Conservation (phyloP, 257 asterid species). For the Scutellaria minor region DNA sequence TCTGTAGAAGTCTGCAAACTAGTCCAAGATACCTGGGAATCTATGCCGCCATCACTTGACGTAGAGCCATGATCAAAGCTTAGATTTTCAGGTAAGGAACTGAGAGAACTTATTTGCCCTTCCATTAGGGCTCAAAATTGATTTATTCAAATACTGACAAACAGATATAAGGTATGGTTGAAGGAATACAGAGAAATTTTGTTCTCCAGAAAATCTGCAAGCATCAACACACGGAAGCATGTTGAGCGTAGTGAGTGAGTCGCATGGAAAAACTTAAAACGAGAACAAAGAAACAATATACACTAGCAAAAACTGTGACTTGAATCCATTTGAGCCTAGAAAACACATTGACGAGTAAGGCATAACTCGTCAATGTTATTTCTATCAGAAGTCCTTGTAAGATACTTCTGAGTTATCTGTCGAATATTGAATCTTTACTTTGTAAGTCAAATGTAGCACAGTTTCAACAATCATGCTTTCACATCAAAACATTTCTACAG, state of each 20-base stretch:
- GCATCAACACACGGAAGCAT: slow-evolving; percentile 25
- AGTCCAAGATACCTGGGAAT: slow-evolving; percentile 75
- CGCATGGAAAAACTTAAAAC: slow-evolving; percentile 7
- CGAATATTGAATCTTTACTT: background rate
- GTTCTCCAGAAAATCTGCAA: slow-evolving; percentile 58
- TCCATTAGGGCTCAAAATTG: slow-evolving; percentile 65
- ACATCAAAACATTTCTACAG: background rate
- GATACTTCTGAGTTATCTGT: background rate
- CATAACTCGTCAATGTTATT: background rate
- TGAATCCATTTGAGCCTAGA: too few species aligned
- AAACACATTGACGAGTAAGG: background rate
- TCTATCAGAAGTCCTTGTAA: too few species aligned
- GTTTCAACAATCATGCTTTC: background rate
- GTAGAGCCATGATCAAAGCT: slow-evolving; percentile 70
- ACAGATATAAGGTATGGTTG: slow-evolving; percentile 18
- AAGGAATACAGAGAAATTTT: slow-evolving; percentile 25
- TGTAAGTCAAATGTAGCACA: slow-evolving; percentile 14
- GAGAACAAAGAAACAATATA: background rate
- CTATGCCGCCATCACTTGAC: slow-evolving; percentile 61
- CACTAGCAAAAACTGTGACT: background rate
- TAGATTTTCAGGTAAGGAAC: slow-evolving; percentile 69
- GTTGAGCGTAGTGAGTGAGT: background rate
- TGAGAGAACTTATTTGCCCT: slow-evolving; percentile 72
- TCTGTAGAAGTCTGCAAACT: slow-evolving; percentile 58
- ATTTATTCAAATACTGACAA: slow-evolving; percentile 32